A percentile compares a stretch with the other conserved stretches of the same genome.
These are phyloP conservation scores for Pseudocercospora pini-densiflorae DNA, from an alignment of 2,329 filamentous ascomycete genomes.

Conservation along the genomic window DNA sequence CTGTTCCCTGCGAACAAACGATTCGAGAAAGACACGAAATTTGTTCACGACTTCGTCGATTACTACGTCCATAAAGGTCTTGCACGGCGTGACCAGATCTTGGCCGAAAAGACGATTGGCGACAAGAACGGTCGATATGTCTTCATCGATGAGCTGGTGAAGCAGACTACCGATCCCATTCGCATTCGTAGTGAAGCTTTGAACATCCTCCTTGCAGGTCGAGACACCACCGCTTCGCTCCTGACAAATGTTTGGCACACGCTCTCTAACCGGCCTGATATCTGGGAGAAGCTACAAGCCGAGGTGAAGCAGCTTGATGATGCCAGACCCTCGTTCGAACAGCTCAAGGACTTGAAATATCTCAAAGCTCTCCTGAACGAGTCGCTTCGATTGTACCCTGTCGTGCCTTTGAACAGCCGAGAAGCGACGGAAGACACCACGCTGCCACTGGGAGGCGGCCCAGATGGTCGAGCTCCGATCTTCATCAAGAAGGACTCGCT, in stretches of 20 bases:
- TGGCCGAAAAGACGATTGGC: constrained; percentile 39
- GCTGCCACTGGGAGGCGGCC: constrained; percentile 67
- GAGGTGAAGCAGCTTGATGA: constrained; percentile 36
- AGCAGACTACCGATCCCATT: constrained; percentile 52
- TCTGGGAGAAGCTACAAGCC: constrained; percentile 36
- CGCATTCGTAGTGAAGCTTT: constrained; percentile 55
- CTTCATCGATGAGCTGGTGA: constrained; percentile 55
- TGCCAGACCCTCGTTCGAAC: constrained; percentile 47
- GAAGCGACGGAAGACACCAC: constrained; percentile 73
- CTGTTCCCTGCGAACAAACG: constrained; percentile 38
- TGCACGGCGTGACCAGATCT: constrained; percentile 35
- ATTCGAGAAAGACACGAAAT: constrained; percentile 46
- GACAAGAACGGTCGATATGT: constrained; percentile 47
- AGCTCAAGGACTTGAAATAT: constrained; percentile 43
- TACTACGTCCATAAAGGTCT: constrained; percentile 54
- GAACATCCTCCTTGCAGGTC: constrained; percentile 58
- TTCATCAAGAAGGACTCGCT: constrained; percentile 68
- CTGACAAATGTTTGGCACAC: constrained; percentile 53
- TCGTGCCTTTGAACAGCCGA: constrained; percentile 80
- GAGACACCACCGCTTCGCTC: constrained; percentile 59
- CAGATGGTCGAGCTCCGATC: constrained; percentile 61
- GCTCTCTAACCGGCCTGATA: constrained; percentile 37
- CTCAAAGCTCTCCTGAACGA: constrained; percentile 71
- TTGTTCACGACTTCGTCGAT: constrained; percentile 54
- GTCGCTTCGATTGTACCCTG: constrained; percentile 75